Percentiles rank a stretch among this genome's conserved stretches.
Evolutionary conservation across 345 rosid genomes (phyloP).

Genomic region (Capsella bursapastoris): DNA sequence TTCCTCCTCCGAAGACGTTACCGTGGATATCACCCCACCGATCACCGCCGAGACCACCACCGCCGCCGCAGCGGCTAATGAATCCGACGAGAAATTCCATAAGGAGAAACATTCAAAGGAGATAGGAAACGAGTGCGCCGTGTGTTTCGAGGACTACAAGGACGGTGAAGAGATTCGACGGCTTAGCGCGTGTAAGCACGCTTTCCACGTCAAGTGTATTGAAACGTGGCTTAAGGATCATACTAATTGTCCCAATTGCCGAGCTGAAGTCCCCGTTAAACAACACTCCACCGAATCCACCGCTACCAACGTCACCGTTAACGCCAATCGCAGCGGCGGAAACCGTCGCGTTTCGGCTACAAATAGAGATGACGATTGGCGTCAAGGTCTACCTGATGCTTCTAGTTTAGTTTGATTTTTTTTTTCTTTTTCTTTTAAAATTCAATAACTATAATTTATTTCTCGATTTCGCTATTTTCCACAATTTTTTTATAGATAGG

Average conservation of each 20-base stretch:
- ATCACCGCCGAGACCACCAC: not conserved
- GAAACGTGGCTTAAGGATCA: conserved; percentile 66
- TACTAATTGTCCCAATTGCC: conserved; percentile 73
- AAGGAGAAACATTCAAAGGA: conserved; percentile 56
- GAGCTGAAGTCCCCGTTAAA: conserved; percentile 59
- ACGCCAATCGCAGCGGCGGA: conserved; percentile 37
- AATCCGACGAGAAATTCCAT: conserved; percentile 45
- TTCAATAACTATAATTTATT: conserved; percentile 3
- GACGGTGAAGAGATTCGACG: conserved; percentile 66
- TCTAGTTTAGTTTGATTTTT: conserved; percentile 59
- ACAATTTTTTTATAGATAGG: not conserved
- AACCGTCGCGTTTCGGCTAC: conserved; percentile 25
- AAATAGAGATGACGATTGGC: conserved; percentile 53
- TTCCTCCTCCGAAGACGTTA: conserved; percentile 8
- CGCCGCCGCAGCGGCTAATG: conserved; percentile 21
- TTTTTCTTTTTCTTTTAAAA: not conserved
- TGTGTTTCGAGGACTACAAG: conserved; percentile 61
- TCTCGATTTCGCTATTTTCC: conserved; percentile 19
- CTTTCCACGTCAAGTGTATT: conserved; percentile 71
- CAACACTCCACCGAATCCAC: conserved; percentile 45
- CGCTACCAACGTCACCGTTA: conserved; percentile 24
- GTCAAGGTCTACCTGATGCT: conserved; percentile 76
- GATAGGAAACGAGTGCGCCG: conserved; percentile 71
- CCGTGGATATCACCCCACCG: conserved; percentile 10
- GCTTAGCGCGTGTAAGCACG: conserved; percentile 68